These are phyloP conservation scores for Suillus plorans DNA, from an alignment of 768 basidiomycete species.

Conservation along the genomic window DNA sequence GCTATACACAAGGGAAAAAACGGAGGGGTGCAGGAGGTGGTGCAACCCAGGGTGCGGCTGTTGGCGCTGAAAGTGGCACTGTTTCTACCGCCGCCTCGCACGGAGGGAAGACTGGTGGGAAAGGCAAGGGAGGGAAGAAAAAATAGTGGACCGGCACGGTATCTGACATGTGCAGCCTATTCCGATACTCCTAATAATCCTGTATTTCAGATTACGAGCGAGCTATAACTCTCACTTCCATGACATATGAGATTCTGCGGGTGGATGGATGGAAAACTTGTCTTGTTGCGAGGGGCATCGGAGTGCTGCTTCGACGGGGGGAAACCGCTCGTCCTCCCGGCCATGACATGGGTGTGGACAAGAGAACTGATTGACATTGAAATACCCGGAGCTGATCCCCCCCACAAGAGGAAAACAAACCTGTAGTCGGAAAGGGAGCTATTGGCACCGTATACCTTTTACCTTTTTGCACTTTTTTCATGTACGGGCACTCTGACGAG, in stretches of 20 bases:
- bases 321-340: background rate
- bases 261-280: background rate
- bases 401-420: background rate
- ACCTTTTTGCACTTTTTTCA: too few species aligned
- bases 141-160: conserved; percentile 37
- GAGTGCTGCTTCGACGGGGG: background rate
- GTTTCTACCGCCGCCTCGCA: conserved; percentile 18
- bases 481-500: background rate
- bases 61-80: conserved; percentile 28
- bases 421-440: background rate
- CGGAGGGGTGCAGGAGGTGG: conserved; percentile 55
- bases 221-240: background rate
- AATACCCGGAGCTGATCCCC: background rate
- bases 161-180: background rate
- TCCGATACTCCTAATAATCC: background rate
- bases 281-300: background rate
- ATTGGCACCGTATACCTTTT: background rate
- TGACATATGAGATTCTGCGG: background rate
- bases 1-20: conserved; percentile 48
- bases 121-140: conserved; percentile 68
- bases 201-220: background rate
- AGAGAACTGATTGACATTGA: background rate
- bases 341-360: background rate
- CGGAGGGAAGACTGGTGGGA: conserved; percentile 35
- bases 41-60: conserved; percentile 63